These are phyloP conservation scores for Cryptococcus floricola DNA, from an alignment of 1,284 basidiomycete species.

Conservation along the genomic window DNA sequence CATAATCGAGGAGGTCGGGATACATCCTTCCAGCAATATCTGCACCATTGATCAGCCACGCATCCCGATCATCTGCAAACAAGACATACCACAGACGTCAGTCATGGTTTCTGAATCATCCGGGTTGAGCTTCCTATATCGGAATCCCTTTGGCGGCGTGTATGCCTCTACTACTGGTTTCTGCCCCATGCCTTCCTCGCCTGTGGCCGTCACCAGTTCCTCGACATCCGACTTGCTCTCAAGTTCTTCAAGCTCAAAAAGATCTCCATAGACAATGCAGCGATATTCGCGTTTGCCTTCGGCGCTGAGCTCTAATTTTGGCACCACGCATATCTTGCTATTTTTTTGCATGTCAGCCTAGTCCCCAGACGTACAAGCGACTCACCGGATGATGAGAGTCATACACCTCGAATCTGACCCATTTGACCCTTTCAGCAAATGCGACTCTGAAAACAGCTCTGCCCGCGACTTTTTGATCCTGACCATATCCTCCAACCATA, in stretches of 20 bases:
- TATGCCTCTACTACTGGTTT: slow-evolving; percentile 8
- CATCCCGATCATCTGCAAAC: not conserved
- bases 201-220: not conserved
- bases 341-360: too few relatives aligned
- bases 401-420: not conserved
- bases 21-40: slow-evolving; percentile 40
- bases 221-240: not conserved
- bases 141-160: slow-evolving; percentile 22
- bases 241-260: slow-evolving; percentile 28
- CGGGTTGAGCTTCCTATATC: slow-evolving; percentile 31
- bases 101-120: slow-evolving; percentile 24
- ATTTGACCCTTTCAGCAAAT: not conserved
- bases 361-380: too few relatives aligned
- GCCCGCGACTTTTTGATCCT: slow-evolving; percentile 53
- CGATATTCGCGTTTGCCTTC: slow-evolving; percentile 19
- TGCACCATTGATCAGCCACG: slow-evolving; percentile 3
- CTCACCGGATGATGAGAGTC: not conserved
- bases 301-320: not conserved
- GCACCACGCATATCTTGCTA: too few relatives aligned
- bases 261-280: slow-evolving; percentile 37
- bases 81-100: slow-evolving; percentile 36
- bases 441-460: slow-evolving; percentile 12
- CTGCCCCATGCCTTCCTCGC: not conserved
- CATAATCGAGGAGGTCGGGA: slow-evolving; percentile 30
- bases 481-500: slow-evolving; percentile 79